A percentile compares a stretch with the other conserved stretches of the same genome.
phyloP scores from a whole-genome alignment of 768 basidiomycete species.

The Mycena sanguinolenta region DNA sequence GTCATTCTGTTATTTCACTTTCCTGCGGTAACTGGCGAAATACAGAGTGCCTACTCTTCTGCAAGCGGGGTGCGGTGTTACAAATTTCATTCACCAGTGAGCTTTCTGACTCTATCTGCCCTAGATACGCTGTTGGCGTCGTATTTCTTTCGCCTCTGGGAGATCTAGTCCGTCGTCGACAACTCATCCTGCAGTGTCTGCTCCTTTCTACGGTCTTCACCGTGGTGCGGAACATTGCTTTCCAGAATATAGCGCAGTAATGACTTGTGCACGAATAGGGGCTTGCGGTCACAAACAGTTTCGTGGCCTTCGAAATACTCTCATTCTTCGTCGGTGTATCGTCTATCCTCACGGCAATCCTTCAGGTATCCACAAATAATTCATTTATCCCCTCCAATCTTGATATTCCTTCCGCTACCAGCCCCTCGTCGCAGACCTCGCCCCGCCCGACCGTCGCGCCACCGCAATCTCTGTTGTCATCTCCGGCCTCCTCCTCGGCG shows the following conservation, averaged over 20 bases:
- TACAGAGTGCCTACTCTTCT: conserved; percentile 37
- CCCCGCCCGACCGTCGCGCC: conserved; percentile 78
- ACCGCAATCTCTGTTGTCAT: conserved; percentile 82
- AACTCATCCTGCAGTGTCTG: conserved; percentile 74
- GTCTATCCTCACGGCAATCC: conserved; percentile 81
- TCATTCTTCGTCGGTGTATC: conserved; percentile 79
- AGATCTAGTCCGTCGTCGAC: conserved; percentile 83
- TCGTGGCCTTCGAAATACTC: conserved; percentile 73
- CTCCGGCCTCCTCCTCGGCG: conserved; percentile 76
- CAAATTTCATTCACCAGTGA: not conserved
- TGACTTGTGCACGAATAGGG: conserved; percentile 52
- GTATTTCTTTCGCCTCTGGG: conserved; percentile 85
- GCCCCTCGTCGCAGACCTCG: conserved; percentile 84
- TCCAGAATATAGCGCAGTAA: not conserved
- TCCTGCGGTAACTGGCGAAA: not conserved
- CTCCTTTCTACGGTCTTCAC: conserved; percentile 68
- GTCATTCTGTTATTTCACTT: conserved; percentile 1
- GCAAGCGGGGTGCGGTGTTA: conserved; percentile 32
- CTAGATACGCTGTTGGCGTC: conserved; percentile 80
- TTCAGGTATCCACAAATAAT: too few species aligned
- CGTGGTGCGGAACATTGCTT: conserved; percentile 47
- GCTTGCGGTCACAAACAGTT: conserved; percentile 69
- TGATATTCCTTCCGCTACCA: conserved; percentile 46
- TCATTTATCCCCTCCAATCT: too few species aligned
- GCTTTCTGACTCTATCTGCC: not conserved